Evolutionary conservation across 2,329 filamentous ascomycete species (phyloP), one percentile per base, ranked within the genome.

Genomic region (Aspergillus uvarum): DNA sequence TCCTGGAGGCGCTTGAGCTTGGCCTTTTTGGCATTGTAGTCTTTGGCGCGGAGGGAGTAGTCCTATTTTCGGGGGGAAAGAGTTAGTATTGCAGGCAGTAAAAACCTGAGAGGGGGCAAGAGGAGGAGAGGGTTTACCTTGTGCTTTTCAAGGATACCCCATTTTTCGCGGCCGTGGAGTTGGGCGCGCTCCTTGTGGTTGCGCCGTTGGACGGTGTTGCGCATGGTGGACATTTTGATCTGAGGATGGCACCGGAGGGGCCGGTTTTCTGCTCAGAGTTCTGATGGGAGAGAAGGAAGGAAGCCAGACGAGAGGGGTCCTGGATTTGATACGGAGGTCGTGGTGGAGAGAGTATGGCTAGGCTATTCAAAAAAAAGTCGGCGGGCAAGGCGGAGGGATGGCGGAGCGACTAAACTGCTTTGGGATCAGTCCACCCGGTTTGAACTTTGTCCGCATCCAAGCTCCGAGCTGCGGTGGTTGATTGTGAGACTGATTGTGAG

Each of bases 91-190:
- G 38, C n/a, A 16, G 19, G 12, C 16, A 19, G 7, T 6, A 19
- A 11, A 14, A n/a, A 11, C 32, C 32, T 16, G 14, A 6, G n/a
- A n/a, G n/a, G n/a, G n/a, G n/a, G n/a, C n/a, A n/a, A n/a, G n/a
- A n/a, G n/a, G n/a, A 10, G 6, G 58, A 7, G 31, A 3, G 3
- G 51, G 63, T 56, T 26, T 72, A 89, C 88, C 81, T 97, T 97
- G 83, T 95, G 90, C 80, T 99, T 98, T 77, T 98, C 95, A 63
- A 98, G 87, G 22, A 98, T 85, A 65, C 95, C 95, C 79, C 92
- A 92, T 81, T 91, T 91, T 66, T 88, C 82, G 56, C 95, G 91
- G 73, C 93, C 90, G 64, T 86, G 78, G 47, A 93, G 90, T 76
- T 98, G 95, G 38, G 91, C 90, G 69, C 95, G 89, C 83, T 98